Conservation (phyloP, 1,284 basidiomycete species). For the Rhodotorula mucilaginosa region DNA sequence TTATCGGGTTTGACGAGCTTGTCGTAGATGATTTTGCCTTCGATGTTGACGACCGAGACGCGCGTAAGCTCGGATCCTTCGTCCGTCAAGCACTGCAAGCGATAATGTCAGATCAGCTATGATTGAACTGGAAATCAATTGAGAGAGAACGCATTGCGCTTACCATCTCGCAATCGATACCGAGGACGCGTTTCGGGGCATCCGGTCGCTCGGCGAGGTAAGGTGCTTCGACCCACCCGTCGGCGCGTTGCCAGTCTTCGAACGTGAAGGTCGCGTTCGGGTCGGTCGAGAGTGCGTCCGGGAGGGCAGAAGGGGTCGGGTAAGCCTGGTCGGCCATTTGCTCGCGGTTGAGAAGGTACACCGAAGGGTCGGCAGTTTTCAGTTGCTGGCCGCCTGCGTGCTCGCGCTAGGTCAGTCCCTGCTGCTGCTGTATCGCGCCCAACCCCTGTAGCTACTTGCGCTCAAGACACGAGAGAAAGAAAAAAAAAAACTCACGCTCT, state of each 20-base stretch:
- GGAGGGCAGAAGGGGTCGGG: conserved; percentile 78
- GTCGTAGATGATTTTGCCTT: conserved; percentile 73
- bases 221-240: conserved; percentile 67
- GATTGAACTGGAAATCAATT: no score
- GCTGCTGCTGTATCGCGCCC: background rate
- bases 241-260: conserved; percentile 39
- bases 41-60: conserved; percentile 73
- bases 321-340: conserved; percentile 91
- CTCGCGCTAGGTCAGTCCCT: background rate
- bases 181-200: conserved; percentile 48
- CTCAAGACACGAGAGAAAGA: background rate
- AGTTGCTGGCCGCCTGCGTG: conserved; percentile 29
- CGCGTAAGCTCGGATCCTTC: conserved; percentile 82
- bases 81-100: conserved; percentile 69
- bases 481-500: conserved; percentile 54
- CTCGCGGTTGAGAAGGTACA: conserved; percentile 70
- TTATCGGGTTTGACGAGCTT: conserved; percentile 78
- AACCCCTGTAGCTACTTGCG: background rate
- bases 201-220: conserved; percentile 41
- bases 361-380: conserved; percentile 58
- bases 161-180: conserved; percentile 92
- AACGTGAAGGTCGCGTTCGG: conserved; percentile 17
- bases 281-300: conserved; percentile 65
- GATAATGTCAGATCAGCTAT: background rate
- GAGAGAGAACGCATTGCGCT: conserved; percentile 37